Percentiles rank a stretch among this genome's conserved stretches.
These are phyloP conservation scores for Aspergillus proliferans DNA, from an alignment of 2,329 filamentous ascomycete species.

Conservation along the genomic window DNA sequence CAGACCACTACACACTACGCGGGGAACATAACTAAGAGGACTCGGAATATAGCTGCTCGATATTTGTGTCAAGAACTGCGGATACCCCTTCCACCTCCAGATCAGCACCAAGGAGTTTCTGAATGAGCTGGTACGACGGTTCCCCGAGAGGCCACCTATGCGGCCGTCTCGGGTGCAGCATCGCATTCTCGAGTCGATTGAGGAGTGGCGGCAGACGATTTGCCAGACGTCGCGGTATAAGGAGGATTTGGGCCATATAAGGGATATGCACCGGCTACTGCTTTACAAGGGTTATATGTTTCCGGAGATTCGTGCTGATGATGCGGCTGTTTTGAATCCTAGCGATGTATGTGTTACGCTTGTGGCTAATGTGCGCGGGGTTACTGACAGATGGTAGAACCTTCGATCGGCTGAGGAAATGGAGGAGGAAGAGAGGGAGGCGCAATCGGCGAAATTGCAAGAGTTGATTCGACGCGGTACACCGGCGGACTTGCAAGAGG, in stretches of 20 bases:
- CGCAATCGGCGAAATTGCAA: constrained; percentile 96
- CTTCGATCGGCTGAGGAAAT: constrained; percentile 96
- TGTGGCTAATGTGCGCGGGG: neutral
- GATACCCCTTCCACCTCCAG: constrained; percentile 96
- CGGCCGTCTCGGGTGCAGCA: constrained; percentile 80
- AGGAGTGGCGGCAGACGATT: constrained; percentile 97
- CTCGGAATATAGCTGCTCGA: constrained; percentile 63
- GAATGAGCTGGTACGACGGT: constrained; percentile 93
- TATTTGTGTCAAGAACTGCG: constrained; percentile 99
- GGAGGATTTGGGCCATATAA: constrained; percentile 90
- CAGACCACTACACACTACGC: neutral
- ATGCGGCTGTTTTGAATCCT: constrained; percentile 92
- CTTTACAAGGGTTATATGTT: constrained; percentile 98
- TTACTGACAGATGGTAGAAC: constrained; percentile 54
- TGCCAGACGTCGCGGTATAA: constrained; percentile 97
- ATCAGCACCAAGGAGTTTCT: constrained; percentile 98
- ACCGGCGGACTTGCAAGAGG: constrained; percentile 90
- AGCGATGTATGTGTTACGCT: constrained; percentile 67
- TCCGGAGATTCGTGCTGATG: constrained; percentile 83
- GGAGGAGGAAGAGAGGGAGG: constrained; percentile 92
- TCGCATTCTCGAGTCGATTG: constrained; percentile 90
- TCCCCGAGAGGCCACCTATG: constrained; percentile 86
- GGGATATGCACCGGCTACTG: constrained; percentile 93
- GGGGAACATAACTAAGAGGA: too few species aligned
- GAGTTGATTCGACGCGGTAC: constrained; percentile 89